Base-by-base conservation (phyloP, 2,329 filamentous ascomycete genomes). In the Penicillium sp. region DNA sequence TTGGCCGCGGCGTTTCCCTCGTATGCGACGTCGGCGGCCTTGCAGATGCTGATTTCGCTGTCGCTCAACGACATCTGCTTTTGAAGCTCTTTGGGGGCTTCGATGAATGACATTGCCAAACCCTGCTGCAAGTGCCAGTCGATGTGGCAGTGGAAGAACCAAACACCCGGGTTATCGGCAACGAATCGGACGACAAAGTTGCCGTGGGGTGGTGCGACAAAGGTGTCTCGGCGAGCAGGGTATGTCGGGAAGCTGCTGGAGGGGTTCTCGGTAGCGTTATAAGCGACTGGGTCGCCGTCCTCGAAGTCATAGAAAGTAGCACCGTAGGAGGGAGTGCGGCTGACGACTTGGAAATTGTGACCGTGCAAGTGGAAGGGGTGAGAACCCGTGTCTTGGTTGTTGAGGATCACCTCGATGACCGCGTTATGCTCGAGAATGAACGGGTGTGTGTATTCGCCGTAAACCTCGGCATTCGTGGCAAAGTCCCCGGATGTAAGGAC, bases 1-100 rank as follows among this genome's bases (percentile, higher is more conserved):
- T 92, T 91, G 0, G 82, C 91, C 0, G 90, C 91, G 0, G 90
- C 91, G 65, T 95, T 95, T 4, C 91, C 91, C 2, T 67, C 66
- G 0, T 76, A 82, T 3, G 21, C 9, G 24, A 29, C 9, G 24
- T 46, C 74, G 0, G 71, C 78, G 0, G 78, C 82, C 5, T 75
- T 74, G 69, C 90, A 93, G 4, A 76, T 82, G 7, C 83, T 90
- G 85, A 58, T 87, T 81, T 78, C 78, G 0, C 78, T 69, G 11
- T 46, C 24, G 14, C 14, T 46, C 44, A 46, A 29, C 16, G 44
- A 46, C 44, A 46, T 27, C 24, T 79, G 45, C 7, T 43, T 45
- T 16, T 54, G 52, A 16, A 54, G 9, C 10, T 54, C 19, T 11
- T 49, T 13, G 5, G 52, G 52, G n/a, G 52, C 52, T 33, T 56